Conservation (phyloP, 331 rosid species). For the Malus hybrid region DNA sequence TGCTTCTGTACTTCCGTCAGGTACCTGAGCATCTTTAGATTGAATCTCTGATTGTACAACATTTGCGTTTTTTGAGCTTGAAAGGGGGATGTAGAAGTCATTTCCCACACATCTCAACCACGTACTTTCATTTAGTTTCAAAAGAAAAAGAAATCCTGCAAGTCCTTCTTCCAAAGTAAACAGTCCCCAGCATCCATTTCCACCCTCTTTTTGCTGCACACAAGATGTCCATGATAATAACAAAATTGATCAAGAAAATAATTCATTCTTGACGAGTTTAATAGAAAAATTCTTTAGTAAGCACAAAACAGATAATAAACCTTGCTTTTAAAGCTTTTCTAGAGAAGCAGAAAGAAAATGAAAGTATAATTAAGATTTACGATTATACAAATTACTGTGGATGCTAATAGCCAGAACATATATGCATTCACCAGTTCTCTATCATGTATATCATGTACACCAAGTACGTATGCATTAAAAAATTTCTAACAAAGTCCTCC, state of each 20-base stretch:
- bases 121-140: slow-evolving; percentile 53
- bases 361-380: neutral
- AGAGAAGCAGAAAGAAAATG: slow-evolving; percentile 4
- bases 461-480: neutral
- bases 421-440: neutral
- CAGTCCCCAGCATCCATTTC: slow-evolving; percentile 44
- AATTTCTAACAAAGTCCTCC: neutral
- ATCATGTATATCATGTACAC: neutral
- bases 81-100: slow-evolving; percentile 79
- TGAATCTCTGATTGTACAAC: slow-evolving; percentile 22
- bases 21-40: slow-evolving; percentile 20
- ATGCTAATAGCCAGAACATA: slow-evolving; percentile 4
- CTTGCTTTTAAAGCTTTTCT: slow-evolving; percentile 3
- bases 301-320: neutral
- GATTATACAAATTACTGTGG: neutral
- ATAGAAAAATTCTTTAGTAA: neutral
- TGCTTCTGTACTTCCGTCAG: slow-evolving; percentile 25
- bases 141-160: slow-evolving; percentile 77
- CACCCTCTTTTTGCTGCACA: slow-evolving; percentile 64
- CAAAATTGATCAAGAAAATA: slow-evolving; percentile 2
- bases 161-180: slow-evolving; percentile 67
- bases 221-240: slow-evolving; percentile 22
- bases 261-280: neutral
- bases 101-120: slow-evolving; percentile 64
- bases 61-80: slow-evolving; percentile 34